These are phyloP conservation scores for Xylaria sp. DNA, from an alignment of 495 filamentous ascomycete genomes.

Conservation along the genomic window DNA sequence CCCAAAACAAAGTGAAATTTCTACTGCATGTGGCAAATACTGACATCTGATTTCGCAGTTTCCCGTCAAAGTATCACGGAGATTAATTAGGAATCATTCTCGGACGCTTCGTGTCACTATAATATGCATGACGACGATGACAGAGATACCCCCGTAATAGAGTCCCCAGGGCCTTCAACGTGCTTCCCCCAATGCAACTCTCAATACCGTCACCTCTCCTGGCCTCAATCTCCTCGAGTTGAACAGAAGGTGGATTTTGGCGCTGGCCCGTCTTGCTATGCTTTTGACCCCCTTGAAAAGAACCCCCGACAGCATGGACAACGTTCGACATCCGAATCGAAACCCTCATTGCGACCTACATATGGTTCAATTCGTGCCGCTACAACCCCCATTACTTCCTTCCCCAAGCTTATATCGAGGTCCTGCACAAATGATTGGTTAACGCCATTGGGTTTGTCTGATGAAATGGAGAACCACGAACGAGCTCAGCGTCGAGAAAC, in stretches of 20 bases:
- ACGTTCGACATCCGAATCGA: constrained; percentile 34
- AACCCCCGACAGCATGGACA: constrained; percentile 15
- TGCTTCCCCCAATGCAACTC: not conserved
- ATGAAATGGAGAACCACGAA: constrained; percentile 9
- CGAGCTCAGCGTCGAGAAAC: not conserved
- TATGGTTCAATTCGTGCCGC: not conserved
- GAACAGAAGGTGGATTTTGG: constrained; percentile 3
- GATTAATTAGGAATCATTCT: constrained; percentile 35
- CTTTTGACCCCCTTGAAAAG: not conserved
- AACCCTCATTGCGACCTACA: constrained; percentile 19
- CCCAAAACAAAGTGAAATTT: not conserved
- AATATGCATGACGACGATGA: not conserved
- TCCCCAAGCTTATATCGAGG: constrained; percentile 36
- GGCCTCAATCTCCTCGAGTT: constrained; percentile 7
- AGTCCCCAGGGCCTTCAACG: not conserved
- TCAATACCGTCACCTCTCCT: constrained; percentile 9
- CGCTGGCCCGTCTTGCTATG: constrained; percentile 11
- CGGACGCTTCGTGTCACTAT: not conserved
- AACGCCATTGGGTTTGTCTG: constrained; percentile 35
- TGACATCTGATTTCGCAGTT: constrained; percentile 20
- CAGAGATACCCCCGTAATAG: not conserved
- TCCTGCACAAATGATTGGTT: constrained; percentile 38
- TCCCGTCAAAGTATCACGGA: constrained; percentile 43
- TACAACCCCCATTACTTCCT: constrained; percentile 33
- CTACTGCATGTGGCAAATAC: not conserved